Evolutionary conservation across 2,329 filamentous ascomycete genomes (phyloP).

Genomic region (Harringtonia aguacate): DNA sequence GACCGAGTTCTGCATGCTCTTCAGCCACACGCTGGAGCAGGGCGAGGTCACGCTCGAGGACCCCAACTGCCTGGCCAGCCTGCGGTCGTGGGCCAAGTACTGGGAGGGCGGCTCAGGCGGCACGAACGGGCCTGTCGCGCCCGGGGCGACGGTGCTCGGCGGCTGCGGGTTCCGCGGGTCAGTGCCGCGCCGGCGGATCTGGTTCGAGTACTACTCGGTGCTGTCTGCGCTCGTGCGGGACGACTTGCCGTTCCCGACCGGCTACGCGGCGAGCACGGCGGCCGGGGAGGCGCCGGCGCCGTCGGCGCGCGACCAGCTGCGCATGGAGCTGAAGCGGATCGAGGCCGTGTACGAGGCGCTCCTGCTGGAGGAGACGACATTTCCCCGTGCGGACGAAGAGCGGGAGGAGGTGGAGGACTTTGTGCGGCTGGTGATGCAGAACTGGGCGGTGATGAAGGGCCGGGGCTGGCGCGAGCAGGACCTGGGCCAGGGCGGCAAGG

Average conservation of each 20-base stretch:
- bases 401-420: slow-evolving; percentile 75
- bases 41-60: slow-evolving; percentile 40
- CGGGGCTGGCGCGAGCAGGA: slow-evolving; percentile 71
- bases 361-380: slow-evolving; percentile 66
- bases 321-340: slow-evolving; percentile 66
- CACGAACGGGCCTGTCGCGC: too few relatives aligned
- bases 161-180: slow-evolving; percentile 49
- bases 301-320: slow-evolving; percentile 49
- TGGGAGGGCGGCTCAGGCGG: slow-evolving; percentile 44
- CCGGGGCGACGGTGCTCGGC: slow-evolving; percentile 35
- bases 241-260: slow-evolving; percentile 48
- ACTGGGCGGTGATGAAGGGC: slow-evolving; percentile 77
- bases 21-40: slow-evolving; percentile 45
- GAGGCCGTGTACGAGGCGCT: slow-evolving; percentile 72
- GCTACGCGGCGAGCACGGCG: slow-evolving; percentile 26
- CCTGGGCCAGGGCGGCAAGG: slow-evolving; percentile 70
- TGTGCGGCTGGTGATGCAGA: slow-evolving; percentile 66
- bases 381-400: slow-evolving; percentile 72
- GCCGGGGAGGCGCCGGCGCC: too few relatives aligned
- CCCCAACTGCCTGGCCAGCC: slow-evolving; percentile 41
- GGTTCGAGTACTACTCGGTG: slow-evolving; percentile 75
- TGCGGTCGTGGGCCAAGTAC: slow-evolving; percentile 59
- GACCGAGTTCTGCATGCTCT: slow-evolving; percentile 63
- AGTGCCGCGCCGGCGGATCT: slow-evolving; percentile 57
- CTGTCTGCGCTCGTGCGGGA: slow-evolving; percentile 66